phyloP scores from a whole-genome alignment of 2,329 filamentous ascomycete species.

The Xylaria sp. region DNA sequence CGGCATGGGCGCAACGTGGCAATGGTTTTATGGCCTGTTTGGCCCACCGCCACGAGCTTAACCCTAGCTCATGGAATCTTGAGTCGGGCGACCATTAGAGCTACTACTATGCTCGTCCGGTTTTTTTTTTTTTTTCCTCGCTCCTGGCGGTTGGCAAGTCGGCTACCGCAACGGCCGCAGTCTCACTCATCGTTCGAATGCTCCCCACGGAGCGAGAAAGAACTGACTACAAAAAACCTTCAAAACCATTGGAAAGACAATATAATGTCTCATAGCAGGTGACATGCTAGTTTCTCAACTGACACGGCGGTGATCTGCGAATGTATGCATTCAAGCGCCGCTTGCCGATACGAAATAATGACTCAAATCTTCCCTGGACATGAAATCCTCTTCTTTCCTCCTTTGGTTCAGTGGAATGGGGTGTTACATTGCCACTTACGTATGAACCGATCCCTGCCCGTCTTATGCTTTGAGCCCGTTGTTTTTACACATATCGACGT shows the following conservation, averaged over 20 bases:
- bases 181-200: constrained; percentile 7
- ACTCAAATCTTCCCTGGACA: background rate
- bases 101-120: constrained; percentile 7
- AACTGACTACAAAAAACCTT: background rate
- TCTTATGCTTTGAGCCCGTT: constrained; percentile 1
- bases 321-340: background rate
- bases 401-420: constrained; percentile 4
- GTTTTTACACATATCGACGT: constrained; percentile 1
- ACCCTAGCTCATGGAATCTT: constrained; percentile 31
- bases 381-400: background rate
- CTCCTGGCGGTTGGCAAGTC: constrained; percentile 23
- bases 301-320: background rate
- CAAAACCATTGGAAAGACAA: background rate
- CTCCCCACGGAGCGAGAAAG: constrained; percentile 17
- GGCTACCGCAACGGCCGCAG: constrained; percentile 29
- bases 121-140: constrained; percentile 22
- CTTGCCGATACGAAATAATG: background rate
- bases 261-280: background rate
- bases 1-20: constrained; percentile 38
- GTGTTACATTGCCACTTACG: constrained; percentile 12
- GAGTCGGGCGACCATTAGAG: constrained; percentile 19
- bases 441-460: constrained; percentile 5
- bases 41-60: constrained; percentile 42
- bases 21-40: constrained; percentile 38
- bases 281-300: background rate